phyloP scores from a whole-genome alignment of 176 grass and related monocot species.

The Avena sativa region DNA sequence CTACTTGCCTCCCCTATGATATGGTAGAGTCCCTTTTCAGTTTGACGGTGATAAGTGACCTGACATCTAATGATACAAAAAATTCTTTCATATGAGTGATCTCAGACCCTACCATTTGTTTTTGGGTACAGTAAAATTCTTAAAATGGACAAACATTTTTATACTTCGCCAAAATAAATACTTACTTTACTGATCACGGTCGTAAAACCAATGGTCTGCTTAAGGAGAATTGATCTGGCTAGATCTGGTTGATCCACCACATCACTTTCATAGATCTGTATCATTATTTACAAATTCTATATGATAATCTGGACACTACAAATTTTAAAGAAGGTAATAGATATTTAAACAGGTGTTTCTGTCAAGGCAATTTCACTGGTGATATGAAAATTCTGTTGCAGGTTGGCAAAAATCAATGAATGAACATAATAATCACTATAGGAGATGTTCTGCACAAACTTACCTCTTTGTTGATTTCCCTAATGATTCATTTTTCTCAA shows the following conservation, averaged over 20 bases:
- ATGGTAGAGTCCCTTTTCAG: too few species aligned
- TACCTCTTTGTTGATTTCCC: conserved; percentile 39
- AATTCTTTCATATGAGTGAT: too few species aligned
- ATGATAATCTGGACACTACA: conserved; percentile 16
- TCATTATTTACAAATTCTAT: conserved; percentile 26
- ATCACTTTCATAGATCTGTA: conserved; percentile 33
- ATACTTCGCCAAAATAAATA: background rate
- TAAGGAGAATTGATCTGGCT: background rate
- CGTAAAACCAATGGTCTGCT: conserved; percentile 26
- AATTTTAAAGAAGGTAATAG: background rate
- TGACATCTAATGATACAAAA: too few species aligned
- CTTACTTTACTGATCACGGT: conserved; percentile 21
- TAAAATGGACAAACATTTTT: conserved; percentile 15
- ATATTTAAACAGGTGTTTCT: background rate
- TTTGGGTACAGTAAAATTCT: conserved; percentile 18
- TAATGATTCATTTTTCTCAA: conserved; percentile 10
- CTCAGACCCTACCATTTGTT: background rate
- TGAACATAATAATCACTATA: background rate
- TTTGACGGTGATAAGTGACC: too few species aligned
- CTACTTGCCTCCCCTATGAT: too few species aligned
- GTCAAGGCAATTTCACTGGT: conserved; percentile 5
- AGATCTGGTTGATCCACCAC: conserved; percentile 34
- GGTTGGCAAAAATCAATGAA: conserved; percentile 21
- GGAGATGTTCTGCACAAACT: conserved; percentile 25
- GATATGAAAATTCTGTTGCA: background rate